A percentile compares a stretch with the other conserved stretches of the same genome.
Evolutionary conservation across 371 early-diverging fungal genomes (phyloP).

Genomic region (Lichtheimia ornata): DNA sequence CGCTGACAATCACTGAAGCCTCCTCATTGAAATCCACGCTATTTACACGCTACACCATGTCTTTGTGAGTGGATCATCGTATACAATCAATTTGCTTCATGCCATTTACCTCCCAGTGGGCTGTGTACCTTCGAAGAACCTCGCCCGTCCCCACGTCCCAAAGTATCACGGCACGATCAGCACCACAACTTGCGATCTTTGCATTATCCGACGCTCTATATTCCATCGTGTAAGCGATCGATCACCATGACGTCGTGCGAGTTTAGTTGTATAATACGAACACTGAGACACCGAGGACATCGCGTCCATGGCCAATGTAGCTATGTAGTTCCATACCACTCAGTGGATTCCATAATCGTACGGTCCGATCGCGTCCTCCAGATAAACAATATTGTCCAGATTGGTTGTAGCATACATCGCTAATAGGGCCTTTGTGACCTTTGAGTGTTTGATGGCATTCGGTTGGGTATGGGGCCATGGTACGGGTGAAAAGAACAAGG

Average conservation of each 20-base stretch:
- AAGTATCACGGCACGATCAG: constrained; percentile 76
- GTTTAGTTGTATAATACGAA: constrained; percentile 27
- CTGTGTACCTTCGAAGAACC: constrained; percentile 73
- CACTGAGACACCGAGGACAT: constrained; percentile 78
- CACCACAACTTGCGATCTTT: constrained; percentile 82
- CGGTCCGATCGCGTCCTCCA: constrained; percentile 76
- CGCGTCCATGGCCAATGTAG: constrained; percentile 88
- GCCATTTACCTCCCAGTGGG: constrained; percentile 74
- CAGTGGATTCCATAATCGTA: constrained; percentile 82
- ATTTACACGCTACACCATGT: constrained; percentile 66
- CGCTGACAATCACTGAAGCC: constrained; percentile 79
- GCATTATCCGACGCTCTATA: constrained; percentile 73
- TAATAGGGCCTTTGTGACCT: constrained; percentile 70
- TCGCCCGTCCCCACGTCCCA: constrained; percentile 87
- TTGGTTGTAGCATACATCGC: constrained; percentile 66
- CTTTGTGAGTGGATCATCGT: not conserved
- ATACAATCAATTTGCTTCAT: not conserved
- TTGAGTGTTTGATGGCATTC: constrained; percentile 41
- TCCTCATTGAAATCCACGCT: constrained; percentile 81
- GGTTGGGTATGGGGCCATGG: constrained; percentile 42
- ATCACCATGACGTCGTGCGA: too few species aligned
- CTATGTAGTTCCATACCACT: constrained; percentile 72
- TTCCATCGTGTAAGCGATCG: too few species aligned
- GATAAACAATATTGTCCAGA: constrained; percentile 77
- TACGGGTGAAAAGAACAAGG: not conserved